These are phyloP conservation scores for Candida rishiriensis DNA, from an alignment of 805 yeast genomes.

Conservation along the genomic window DNA sequence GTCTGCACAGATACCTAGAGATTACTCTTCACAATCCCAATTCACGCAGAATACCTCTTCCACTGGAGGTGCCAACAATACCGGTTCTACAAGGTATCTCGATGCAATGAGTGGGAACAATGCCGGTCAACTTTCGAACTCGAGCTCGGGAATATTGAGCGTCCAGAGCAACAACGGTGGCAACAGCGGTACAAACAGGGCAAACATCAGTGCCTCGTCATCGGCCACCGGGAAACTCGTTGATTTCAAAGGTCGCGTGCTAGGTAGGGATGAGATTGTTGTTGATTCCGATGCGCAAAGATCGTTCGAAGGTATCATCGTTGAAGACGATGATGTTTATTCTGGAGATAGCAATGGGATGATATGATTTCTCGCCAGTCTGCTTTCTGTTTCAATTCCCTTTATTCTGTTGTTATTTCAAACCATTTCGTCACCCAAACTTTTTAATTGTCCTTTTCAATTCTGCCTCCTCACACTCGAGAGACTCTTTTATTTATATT, in stretches of 20 bases:
- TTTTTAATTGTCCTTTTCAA: background rate
- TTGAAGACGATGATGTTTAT: constrained; percentile 12
- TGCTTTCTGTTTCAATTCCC: background rate
- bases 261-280: constrained; percentile 39
- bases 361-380: constrained; percentile 2
- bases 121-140: constrained; percentile 11
- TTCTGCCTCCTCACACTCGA: background rate
- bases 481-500: background rate
- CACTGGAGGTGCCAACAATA: background rate
- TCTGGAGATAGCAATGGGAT: constrained; percentile 11
- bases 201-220: background rate
- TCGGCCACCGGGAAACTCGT: constrained; percentile 38
- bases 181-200: too few species aligned
- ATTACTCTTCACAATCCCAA: constrained; percentile 11
- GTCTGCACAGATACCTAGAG: background rate
- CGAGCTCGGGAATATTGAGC: constrained; percentile 12
- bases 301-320: constrained; percentile 20
- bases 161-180: background rate
- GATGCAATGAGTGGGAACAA: background rate
- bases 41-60: background rate
- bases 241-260: constrained; percentile 33
- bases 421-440: background rate
- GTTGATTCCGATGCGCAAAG: constrained; percentile 25
- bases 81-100: background rate
- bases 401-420: background rate